These are phyloP conservation scores for Xylaria sp. DNA, from an alignment of 2,329 filamentous ascomycete species.

Conservation along the genomic window DNA sequence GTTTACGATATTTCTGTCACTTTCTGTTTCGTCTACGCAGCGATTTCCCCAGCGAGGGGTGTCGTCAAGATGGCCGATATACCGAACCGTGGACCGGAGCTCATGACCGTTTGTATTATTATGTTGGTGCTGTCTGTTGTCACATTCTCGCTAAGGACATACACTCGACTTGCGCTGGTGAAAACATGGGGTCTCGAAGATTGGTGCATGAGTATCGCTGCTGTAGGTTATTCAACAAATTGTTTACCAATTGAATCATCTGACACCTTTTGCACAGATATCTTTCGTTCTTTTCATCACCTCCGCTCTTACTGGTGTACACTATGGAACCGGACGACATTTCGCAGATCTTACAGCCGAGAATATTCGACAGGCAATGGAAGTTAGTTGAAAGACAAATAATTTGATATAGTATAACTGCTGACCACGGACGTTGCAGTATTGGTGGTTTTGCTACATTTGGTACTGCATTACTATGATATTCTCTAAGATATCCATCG, in stretches of 20 bases:
- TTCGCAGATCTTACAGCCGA: constrained; percentile 46
- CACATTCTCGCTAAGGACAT: constrained; percentile 22
- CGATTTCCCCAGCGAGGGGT: no score
- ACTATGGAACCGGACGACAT: constrained; percentile 56
- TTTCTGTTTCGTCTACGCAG: no score
- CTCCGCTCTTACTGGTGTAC: constrained; percentile 52
- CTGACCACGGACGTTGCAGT: constrained; percentile 31
- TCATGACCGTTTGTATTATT: constrained; percentile 14
- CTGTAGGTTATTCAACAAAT: constrained; percentile 20
- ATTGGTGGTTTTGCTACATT: constrained; percentile 44
- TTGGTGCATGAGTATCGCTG: constrained; percentile 35
- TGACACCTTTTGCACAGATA: constrained; percentile 39
- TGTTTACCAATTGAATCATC: not conserved
- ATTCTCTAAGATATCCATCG: constrained; percentile 42
- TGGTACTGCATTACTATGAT: constrained; percentile 42
- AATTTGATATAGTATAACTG: not conserved
- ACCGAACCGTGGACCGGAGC: constrained; percentile 26
- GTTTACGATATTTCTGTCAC: no score
- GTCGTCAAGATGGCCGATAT: constrained; percentile 16
- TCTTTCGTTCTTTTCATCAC: constrained; percentile 53
- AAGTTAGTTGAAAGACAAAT: constrained; percentile 45
- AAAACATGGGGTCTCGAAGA: constrained; percentile 34
- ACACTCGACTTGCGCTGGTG: constrained; percentile 28
- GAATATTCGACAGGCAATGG: constrained; percentile 50
- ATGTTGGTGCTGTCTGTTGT: constrained; percentile 15